Conservation (phyloP, 257 asterid species). For the Galeopsis tetrahit region DNA sequence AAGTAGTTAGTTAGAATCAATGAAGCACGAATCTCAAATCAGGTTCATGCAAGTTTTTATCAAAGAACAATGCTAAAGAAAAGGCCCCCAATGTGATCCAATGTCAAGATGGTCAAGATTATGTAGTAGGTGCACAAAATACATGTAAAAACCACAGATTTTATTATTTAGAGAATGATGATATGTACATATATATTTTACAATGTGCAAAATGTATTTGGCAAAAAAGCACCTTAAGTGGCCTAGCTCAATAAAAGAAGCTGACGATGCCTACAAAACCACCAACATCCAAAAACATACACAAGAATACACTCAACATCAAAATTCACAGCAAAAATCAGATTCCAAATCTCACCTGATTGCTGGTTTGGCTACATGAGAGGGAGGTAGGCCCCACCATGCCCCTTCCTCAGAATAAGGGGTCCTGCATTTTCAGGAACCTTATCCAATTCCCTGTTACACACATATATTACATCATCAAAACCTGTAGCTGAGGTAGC, state of each 20-base stretch:
- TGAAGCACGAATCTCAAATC: too few relatives aligned
- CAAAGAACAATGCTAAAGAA: too few relatives aligned
- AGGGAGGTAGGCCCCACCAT: conserved; percentile 98
- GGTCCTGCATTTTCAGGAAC: conserved; percentile 98
- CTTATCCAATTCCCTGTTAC: conserved; percentile 81
- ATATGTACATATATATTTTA: conserved; percentile 1
- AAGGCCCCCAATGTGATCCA: too few relatives aligned
- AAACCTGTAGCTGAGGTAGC: conserved; percentile 87
- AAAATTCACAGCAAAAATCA: neutral
- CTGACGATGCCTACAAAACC: conserved; percentile 5
- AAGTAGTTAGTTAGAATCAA: too few relatives aligned
- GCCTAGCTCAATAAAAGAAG: neutral
- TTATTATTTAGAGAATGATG: neutral
- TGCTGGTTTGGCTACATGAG: conserved; percentile 56
- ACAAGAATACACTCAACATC: neutral
- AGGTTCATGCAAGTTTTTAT: too few relatives aligned
- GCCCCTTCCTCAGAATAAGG: conserved; percentile 95
- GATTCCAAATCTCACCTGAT: neutral
- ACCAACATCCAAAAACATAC: neutral
- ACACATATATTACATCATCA: conserved; percentile 58
- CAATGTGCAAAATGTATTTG: neutral
- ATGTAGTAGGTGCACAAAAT: neutral
- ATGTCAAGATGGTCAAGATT: too few relatives aligned
- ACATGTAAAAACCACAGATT: neutral
- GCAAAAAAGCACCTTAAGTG: neutral